These are phyloP conservation scores for Friedmanniomyces endolithicus DNA, from an alignment of 495 filamentous ascomycete genomes.

Conservation along the genomic window DNA sequence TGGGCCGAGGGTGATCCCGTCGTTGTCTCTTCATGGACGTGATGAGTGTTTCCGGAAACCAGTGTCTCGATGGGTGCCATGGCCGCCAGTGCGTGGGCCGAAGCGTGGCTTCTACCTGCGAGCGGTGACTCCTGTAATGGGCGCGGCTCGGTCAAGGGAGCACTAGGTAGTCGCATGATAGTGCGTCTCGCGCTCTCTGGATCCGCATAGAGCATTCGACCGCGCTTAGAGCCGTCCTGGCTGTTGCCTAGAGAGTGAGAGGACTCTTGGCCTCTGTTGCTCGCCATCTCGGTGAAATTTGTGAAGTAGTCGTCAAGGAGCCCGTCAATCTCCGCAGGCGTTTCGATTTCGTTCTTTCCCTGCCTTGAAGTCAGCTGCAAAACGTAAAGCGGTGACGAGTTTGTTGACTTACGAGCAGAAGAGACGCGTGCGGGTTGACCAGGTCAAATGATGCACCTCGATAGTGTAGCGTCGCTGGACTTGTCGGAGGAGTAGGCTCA, in stretches of 20 bases:
- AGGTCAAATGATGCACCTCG: conserved; percentile 20
- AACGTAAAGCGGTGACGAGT: neutral
- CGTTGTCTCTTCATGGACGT: neutral
- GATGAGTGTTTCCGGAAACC: neutral
- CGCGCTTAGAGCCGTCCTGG: neutral
- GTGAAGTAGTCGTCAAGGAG: conserved; percentile 18
- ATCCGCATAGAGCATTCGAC: conserved; percentile 9
- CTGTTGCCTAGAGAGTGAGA: neutral
- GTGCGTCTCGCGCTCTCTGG: conserved; percentile 7
- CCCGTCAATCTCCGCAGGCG: conserved; percentile 19
- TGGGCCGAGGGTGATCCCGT: neutral
- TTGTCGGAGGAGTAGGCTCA: conserved; percentile 10
- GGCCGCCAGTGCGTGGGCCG: neutral
- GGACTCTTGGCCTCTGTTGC: conserved; percentile 3
- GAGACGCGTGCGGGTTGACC: conserved; percentile 20
- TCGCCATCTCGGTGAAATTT: neutral
- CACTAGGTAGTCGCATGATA: conserved; percentile 10
- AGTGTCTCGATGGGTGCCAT: neutral
- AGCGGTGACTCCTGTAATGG: neutral
- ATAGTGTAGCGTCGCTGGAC: conserved; percentile 18
- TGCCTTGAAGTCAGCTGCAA: neutral
- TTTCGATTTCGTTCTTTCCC: conserved; percentile 15
- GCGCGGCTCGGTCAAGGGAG: neutral
- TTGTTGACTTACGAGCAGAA: conserved; percentile 6
- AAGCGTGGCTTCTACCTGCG: neutral